Percentiles rank a stretch among this genome's conserved stretches.
Evolutionary conservation across 768 basidiomycete genomes (phyloP).

Genomic region (Daedalea quercina): DNA sequence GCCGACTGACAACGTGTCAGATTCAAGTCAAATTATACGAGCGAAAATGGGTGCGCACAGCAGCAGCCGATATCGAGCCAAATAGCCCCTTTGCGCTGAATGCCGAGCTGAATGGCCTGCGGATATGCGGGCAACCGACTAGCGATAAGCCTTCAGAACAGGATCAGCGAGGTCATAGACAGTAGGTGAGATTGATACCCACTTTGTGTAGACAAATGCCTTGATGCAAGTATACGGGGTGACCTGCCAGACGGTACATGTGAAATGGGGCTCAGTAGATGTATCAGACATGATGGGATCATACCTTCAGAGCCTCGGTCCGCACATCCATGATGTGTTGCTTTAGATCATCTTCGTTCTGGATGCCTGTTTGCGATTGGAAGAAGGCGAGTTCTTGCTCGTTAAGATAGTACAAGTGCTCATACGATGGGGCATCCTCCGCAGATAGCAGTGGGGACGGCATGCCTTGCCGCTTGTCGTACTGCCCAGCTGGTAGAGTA

Average conservation of each 20-base stretch:
- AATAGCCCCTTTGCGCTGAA: constrained; percentile 27
- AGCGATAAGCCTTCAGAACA: background rate
- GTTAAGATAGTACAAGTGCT: constrained; percentile 11
- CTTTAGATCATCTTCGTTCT: constrained; percentile 20
- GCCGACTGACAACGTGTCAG: constrained; percentile 23
- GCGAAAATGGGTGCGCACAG: constrained; percentile 19
- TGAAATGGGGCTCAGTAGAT: constrained; percentile 1
- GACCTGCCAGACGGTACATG: background rate
- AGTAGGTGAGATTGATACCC: background rate
- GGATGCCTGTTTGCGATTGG: constrained; percentile 20
- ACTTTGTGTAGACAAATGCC: constrained; percentile 1
- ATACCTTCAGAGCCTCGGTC: constrained; percentile 18
- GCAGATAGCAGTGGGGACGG: background rate
- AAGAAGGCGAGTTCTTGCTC: constrained; percentile 12
- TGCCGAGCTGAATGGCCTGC: constrained; percentile 26
- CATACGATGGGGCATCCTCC: constrained; percentile 6
- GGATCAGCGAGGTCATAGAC: too few species aligned
- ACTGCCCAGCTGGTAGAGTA: too few species aligned
- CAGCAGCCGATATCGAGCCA: constrained; percentile 38
- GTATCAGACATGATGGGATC: constrained; percentile 5
- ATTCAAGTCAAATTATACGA: background rate
- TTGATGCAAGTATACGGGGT: constrained; percentile 2
- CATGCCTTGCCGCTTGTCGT: too few species aligned
- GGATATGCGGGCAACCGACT: background rate
- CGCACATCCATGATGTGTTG: constrained; percentile 21